Evolutionary conservation across 148 eudicot genomes (phyloP).

Genomic region (Dianthus caryophyllus): DNA sequence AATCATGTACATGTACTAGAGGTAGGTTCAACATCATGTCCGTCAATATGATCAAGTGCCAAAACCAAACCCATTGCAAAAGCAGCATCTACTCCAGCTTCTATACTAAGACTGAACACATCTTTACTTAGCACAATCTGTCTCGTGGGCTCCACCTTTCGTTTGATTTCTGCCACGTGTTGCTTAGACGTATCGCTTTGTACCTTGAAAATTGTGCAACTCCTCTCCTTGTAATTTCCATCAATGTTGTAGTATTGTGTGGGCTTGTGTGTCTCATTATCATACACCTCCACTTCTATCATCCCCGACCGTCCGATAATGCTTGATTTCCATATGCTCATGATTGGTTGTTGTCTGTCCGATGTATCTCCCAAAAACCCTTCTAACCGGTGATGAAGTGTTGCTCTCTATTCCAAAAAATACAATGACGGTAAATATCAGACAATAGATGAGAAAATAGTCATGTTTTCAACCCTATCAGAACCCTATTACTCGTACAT

Average conservation of each 20-base stretch:
- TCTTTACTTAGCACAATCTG: constrained; percentile 24
- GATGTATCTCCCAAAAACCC: constrained; percentile 26
- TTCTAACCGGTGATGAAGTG: constrained; percentile 29
- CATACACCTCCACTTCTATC: constrained; percentile 18
- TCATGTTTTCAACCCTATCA: too few relatives aligned
- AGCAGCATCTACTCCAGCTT: constrained; percentile 31
- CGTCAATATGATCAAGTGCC: constrained; percentile 28
- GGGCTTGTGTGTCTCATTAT: not conserved
- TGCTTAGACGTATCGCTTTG: constrained; percentile 2
- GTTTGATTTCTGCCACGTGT: constrained; percentile 18
- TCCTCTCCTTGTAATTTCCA: constrained; percentile 23
- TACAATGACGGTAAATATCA: too few relatives aligned
- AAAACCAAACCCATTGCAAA: constrained; percentile 30
- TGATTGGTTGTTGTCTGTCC: constrained; percentile 17
- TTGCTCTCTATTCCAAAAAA: constrained; percentile 16
- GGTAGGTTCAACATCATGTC: constrained; percentile 10
- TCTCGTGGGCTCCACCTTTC: constrained; percentile 26
- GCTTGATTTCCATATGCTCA: constrained; percentile 23
- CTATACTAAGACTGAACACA: constrained; percentile 23
- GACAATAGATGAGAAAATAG: too few relatives aligned
- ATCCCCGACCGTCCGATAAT: constrained; percentile 28
- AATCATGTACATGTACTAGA: not conserved
- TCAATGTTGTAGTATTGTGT: constrained; percentile 26
- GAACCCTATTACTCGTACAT: too few relatives aligned
- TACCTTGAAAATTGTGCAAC: constrained; percentile 22